Base-by-base conservation (phyloP, 768 basidiomycete species). In the Xanthoconium stramineum region DNA sequence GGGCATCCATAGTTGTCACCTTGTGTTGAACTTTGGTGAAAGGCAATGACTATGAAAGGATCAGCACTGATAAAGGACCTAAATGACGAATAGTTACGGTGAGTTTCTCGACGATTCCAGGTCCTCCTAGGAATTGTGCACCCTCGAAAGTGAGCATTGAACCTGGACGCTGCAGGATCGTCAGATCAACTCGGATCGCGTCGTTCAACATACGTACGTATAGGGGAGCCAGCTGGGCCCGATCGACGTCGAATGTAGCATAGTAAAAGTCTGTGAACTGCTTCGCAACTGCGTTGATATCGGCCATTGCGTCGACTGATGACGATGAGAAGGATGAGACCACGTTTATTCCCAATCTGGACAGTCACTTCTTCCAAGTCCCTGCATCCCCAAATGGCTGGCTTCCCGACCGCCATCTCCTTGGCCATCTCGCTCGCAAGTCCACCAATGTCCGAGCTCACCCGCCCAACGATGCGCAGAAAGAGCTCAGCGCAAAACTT, bases 141-240 rank as follows among this genome's bases (percentile, higher is more conserved):
- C 80, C 81, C 74, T 98, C 94, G 73, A 82, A 98, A 8, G 87
- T 83, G 65, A 98, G 75, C 91, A 95, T 96, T 12, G 95, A 98
- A 51, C 64, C 47, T 13, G 78, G 74, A 58, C 94, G 84, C 96
- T 98, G 70, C 28, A 56, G 55, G 33, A 28, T 30, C 50, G 61
- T 57, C 47, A 65, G 61, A 61, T 60, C 67, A 66, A 65, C 61
- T 57, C 62, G 55, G 71, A 70, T 73, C 71, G 48, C 38, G 46
- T 50, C 29, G 24, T 19, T 35, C 10, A 43, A 48, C 19, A 32
- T 49, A 84, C 89, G 63, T 57, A 98, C 96, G 74, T 97, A 98
- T 73, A 98, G 86, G 35, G 73, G 44, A 3, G 59, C 62, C 50
- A 98, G 81, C 3, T 57, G 50, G 0, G 69, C 45, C 40, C 94